Base-by-base conservation (phyloP, 2,329 filamentous ascomycete species). In the Sclerotinia borealis region DNA sequence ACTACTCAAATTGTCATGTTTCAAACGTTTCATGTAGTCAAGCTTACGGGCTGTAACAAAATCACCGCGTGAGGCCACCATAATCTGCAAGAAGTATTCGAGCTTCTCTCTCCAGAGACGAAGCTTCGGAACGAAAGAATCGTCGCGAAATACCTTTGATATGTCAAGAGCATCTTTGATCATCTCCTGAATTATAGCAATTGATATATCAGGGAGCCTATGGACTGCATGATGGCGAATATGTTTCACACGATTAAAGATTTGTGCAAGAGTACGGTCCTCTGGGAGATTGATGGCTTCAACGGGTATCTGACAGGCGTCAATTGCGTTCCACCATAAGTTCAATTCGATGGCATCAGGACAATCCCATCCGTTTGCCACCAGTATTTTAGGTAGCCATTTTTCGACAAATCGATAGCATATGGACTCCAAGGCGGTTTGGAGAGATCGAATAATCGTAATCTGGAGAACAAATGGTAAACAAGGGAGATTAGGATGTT, bases 221-320 rank as follows among this genome's bases (percentile, higher is more conserved):
- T 67, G 65, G 39, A 67, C 65, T 3, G 65, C 66, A 50, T 61
- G 55, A 51, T 68, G 63, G 27, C 66, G 60, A 50, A 68, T 63
- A 48, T 37, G 37, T 45, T n/a, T 60, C 19, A 59, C 56, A 2
- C 64, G 47, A 10, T 22, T 15, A 34, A 68, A 63, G 4, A 66
- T n/a, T n/a, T n/a, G 43, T n/a, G 29, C 27, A 51, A 39, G 59
- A 41, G 45, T 41, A 41, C 5, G 29, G 48, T 25, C 27, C 41
- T 50, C 31, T 54, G 45, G 45, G 64, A 8, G n/a, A 9, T 25
- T n/a, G 13, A 64, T 59, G 11, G 66, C 66, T 50, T 54, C 47
- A 39, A 56, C 27, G 19, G 66, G 66, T 37, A 67, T 55, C n/a
- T 50, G 6, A 55, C 61, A 66, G 11, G 63, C 52, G 19, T 19